Conservation (phyloP, 768 basidiomycete genomes). For the Cystoderma amianthinum region DNA sequence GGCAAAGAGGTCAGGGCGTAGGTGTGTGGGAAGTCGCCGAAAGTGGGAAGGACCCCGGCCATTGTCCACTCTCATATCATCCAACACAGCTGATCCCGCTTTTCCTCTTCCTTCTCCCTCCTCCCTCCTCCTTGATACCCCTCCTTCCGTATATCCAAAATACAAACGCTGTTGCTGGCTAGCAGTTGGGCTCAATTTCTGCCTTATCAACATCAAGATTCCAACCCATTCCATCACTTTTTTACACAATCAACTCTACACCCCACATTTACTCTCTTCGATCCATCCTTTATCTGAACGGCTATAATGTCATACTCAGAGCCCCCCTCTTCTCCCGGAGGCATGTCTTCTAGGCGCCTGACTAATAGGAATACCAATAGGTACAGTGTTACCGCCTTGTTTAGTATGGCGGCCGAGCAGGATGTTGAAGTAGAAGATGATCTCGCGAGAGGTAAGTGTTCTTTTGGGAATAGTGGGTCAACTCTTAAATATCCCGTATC, state of each 20-base stretch:
- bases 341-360: conserved; percentile 65
- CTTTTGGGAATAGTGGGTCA: conserved; percentile 2
- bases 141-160: conserved; percentile 14
- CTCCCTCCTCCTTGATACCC: conserved; percentile 29
- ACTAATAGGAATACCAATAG: conserved; percentile 94
- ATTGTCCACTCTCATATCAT: conserved; percentile 2
- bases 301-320: conserved; percentile 57
- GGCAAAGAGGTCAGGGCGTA: no score
- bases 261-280: no score
- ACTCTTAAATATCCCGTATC: conserved; percentile 3
- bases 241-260: conserved; percentile 10
- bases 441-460: conserved; percentile 77
- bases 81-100: not conserved
- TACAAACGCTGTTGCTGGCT: conserved; percentile 15
- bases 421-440: conserved; percentile 98
- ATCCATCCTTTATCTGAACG: conserved; percentile 19
- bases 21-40: conserved; percentile 13
- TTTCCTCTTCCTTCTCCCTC: conserved; percentile 11
- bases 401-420: conserved; percentile 98
- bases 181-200: conserved; percentile 38
- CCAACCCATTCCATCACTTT: conserved; percentile 8
- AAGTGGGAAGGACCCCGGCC: conserved; percentile 1
- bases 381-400: conserved; percentile 92
- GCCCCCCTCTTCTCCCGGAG: conserved; percentile 53
- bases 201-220: conserved; percentile 11